Evolutionary conservation across 257 asterid species (phyloP).

Genomic region (Forsythia viridissima): DNA sequence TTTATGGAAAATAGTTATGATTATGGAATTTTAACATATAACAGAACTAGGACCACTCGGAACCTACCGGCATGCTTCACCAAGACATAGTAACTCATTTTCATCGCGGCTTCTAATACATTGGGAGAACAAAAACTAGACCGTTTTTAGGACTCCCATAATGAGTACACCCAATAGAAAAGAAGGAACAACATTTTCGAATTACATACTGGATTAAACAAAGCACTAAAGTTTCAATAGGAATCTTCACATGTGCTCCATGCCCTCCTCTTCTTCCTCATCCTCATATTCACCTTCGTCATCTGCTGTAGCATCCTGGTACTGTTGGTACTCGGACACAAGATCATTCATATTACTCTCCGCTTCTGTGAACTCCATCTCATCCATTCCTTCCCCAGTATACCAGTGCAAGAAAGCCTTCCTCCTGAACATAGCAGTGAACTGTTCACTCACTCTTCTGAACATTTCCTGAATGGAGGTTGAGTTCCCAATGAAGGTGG

Average conservation of each 20-base stretch:
- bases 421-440: slow-evolving; percentile 92
- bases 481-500: slow-evolving; percentile 84
- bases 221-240: background rate
- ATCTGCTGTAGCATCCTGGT: slow-evolving; percentile 92
- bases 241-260: slow-evolving; percentile 23
- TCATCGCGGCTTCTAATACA: slow-evolving; percentile 11
- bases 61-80: background rate
- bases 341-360: slow-evolving; percentile 93
- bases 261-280: slow-evolving; percentile 56
- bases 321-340: slow-evolving; percentile 89
- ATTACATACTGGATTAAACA: slow-evolving; percentile 24
- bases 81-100: slow-evolving; percentile 23
- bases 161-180: slow-evolving; percentile 16
- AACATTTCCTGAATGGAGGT: slow-evolving; percentile 92
- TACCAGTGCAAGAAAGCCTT: slow-evolving; percentile 97
- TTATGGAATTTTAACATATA: background rate
- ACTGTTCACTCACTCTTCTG: slow-evolving; percentile 90
- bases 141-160: slow-evolving; percentile 16
- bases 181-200: slow-evolving; percentile 17
- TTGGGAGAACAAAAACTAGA: slow-evolving; percentile 10
- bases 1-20: background rate
- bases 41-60: slow-evolving; percentile 8
- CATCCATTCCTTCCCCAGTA: slow-evolving; percentile 88
- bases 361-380: slow-evolving; percentile 88
- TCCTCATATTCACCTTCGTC: slow-evolving; percentile 78